phyloP scores from a whole-genome alignment of 1,284 basidiomycete species.

The Phellopilus nigrolimitatus region DNA sequence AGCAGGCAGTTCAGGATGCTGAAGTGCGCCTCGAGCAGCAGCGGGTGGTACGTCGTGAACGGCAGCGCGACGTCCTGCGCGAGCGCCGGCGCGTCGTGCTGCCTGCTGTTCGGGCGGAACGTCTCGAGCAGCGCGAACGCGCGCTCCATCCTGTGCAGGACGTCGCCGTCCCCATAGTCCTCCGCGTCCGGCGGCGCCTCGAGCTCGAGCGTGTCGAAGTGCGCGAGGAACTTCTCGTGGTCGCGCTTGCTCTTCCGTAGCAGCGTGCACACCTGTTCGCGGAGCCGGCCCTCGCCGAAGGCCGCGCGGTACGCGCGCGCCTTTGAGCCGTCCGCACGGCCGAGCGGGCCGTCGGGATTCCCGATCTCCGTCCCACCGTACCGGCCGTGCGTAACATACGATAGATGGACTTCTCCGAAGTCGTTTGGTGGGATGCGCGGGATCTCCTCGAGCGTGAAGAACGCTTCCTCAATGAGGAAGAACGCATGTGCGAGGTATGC shows the following conservation, averaged over 20 bases:
- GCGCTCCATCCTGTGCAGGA: conserved; percentile 52
- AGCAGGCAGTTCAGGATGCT: conserved; percentile 65
- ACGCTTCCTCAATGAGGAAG: conserved; percentile 62
- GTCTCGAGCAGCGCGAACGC: conserved; percentile 65
- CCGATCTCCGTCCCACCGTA: conserved; percentile 76
- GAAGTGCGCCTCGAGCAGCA: conserved; percentile 79
- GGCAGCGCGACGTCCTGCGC: conserved; percentile 37
- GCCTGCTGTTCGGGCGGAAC: conserved; percentile 48
- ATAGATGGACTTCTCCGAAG: conserved; percentile 67
- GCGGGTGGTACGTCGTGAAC: conserved; percentile 81
- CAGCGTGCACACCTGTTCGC: conserved; percentile 51
- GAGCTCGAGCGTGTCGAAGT: conserved; percentile 69
- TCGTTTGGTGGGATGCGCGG: conserved; percentile 50
- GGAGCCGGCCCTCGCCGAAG: conserved; percentile 47
- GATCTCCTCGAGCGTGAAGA: conserved; percentile 64
- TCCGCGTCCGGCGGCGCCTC: conserved; percentile 23
- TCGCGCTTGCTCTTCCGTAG: conserved; percentile 72
- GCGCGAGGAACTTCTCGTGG: conserved; percentile 71
- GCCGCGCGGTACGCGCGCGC: conserved; percentile 53
- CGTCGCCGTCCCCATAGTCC: conserved; percentile 32
- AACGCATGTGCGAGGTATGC: conserved; percentile 74
- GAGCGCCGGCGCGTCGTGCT: conserved; percentile 29
- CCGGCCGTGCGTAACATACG: conserved; percentile 61
- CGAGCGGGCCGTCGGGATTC: conserved; percentile 69
- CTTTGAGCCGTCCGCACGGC: conserved; percentile 53